These are phyloP conservation scores for Triticum turgidum DNA, from an alignment of 176 grass and related monocot species.

Conservation along the genomic window DNA sequence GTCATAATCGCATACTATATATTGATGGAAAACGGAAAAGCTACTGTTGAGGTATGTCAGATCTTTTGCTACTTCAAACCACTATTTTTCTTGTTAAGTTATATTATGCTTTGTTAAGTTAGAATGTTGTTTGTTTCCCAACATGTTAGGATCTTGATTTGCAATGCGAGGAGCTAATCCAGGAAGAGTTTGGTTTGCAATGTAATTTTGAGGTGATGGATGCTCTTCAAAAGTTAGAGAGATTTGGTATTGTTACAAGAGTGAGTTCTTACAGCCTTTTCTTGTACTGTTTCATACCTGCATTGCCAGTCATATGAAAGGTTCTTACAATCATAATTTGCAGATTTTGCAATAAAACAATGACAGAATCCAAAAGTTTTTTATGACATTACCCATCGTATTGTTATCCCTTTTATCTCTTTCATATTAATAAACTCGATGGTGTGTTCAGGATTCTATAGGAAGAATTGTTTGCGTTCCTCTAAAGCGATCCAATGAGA, in stretches of 20 bases:
- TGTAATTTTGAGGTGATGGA: conserved; percentile 98
- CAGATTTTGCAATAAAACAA: not conserved
- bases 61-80: not conserved
- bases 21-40: conserved; percentile 98
- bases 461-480: conserved; percentile 80
- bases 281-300: conserved; percentile 22
- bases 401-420: conserved; percentile 9
- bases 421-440: not conserved
- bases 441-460: conserved; percentile 67
- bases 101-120: not conserved
- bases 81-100: not conserved
- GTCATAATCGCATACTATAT: conserved; percentile 98
- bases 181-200: conserved; percentile 85
- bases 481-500: conserved; percentile 82
- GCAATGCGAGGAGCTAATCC: conserved; percentile 89
- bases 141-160: conserved; percentile 83
- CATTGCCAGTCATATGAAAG: not conserved
- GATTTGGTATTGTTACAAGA: conserved; percentile 86
- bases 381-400: not conserved
- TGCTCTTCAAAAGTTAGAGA: conserved; percentile 88
- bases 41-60: conserved; percentile 61
- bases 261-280: conserved; percentile 48
- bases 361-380: not conserved
- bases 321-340: not conserved
- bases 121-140: conserved; percentile 12